Percentiles rank a stretch among this genome's conserved stretches.
phyloP scores from a whole-genome alignment of 805 yeast genomes.

The Nakazawaea ishiwadae region DNA sequence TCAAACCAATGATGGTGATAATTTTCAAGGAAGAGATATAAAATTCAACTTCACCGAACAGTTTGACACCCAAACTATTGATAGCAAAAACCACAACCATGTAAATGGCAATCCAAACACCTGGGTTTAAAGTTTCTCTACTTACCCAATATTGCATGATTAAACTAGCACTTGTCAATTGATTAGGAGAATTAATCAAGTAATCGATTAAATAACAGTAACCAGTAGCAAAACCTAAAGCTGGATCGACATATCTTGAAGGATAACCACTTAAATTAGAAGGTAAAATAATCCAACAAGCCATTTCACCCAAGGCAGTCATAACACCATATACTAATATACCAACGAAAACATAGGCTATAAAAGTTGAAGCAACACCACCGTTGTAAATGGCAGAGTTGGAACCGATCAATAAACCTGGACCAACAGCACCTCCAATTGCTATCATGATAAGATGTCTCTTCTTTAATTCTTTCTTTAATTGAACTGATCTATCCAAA shows the following conservation, averaged over 20 bases:
- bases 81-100: constrained; percentile 41
- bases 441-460: constrained; percentile 59
- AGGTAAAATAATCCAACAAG: constrained; percentile 47
- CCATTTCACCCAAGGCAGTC: constrained; percentile 53
- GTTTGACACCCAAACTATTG: constrained; percentile 48
- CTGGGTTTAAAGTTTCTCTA: constrained; percentile 38
- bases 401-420: constrained; percentile 75
- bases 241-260: constrained; percentile 50
- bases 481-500: constrained; percentile 12
- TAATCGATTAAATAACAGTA: constrained; percentile 52
- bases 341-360: constrained; percentile 68
- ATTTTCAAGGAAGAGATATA: constrained; percentile 43
- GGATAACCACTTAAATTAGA: constrained; percentile 54
- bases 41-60: constrained; percentile 57
- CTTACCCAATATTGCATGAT: constrained; percentile 54
- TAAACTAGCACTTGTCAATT: constrained; percentile 55
- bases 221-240: constrained; percentile 50
- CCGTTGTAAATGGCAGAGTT: constrained; percentile 65
- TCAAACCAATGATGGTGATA: constrained; percentile 42
- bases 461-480: constrained; percentile 40
- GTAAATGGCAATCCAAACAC: constrained; percentile 57
- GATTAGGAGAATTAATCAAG: constrained; percentile 54
- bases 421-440: constrained; percentile 80
- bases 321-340: constrained; percentile 61
- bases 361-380: constrained; percentile 61